Evolutionary conservation across 306 rosid genomes (phyloP), one percentile per base, ranked within the genome.

Genomic region (Quercus glauca): DNA sequence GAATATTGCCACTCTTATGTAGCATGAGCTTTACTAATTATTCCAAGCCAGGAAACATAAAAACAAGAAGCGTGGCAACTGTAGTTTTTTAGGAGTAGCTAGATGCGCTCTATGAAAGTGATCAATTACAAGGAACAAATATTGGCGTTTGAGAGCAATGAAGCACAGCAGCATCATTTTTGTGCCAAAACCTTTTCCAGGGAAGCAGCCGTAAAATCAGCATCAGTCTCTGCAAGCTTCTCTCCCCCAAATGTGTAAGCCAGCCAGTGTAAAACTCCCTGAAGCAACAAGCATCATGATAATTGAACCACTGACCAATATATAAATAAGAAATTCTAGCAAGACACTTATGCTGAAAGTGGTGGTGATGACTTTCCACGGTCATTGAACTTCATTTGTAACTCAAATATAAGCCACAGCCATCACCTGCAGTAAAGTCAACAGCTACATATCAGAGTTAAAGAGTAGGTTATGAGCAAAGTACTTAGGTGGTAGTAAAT

Each of bases 161-260:
- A 69, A 95, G 92, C 77, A 92, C 96, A 20, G 88, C 96, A 65
- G 98, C 92, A 65, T 95, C 97, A 81, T 95, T 92, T 92, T 81
- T 83, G 85, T 69, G 71, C 89, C 93, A 95, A 83, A 83, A 95
- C 90, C 51, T 82, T 85, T 74, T 87, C 83, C 84, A 94, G 89
- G 49, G 89, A 77, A 58, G 92, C 83, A 70, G 97, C 97, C 35
- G 97, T 91, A 78, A 73, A 84, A 79, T 88, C 83, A 78, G 99
- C 97, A 71, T 49, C 86, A 75, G 97, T 94, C 76, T 58, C 63
- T 3, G 97, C 95, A 77, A 78, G 82, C 73, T 80, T 79, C 84
- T 92, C 97, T 74, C 99, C 95, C 99, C 97, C 3, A 2, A 94
- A 26, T 94, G 99, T 10, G 96, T 94, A 76, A 94, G 95, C 99